Evolutionary conservation across 208 protist genomes (phyloP).

Genomic region (Crithidia thermophila): DNA sequence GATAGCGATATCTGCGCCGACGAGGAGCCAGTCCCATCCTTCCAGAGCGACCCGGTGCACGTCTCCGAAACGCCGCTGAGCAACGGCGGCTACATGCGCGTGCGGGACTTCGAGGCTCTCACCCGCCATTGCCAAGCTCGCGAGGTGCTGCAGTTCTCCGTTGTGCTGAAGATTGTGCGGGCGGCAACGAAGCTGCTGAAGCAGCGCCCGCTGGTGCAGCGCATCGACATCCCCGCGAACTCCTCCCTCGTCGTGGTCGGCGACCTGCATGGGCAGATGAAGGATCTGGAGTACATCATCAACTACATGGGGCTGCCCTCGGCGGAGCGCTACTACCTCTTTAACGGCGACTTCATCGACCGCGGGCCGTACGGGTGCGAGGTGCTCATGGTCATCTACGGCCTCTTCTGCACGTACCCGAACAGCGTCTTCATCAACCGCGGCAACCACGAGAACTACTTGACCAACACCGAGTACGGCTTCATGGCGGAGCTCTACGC

Average conservation of each 20-base stretch:
- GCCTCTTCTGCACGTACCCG: conserved; percentile 81
- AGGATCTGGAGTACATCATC: conserved; percentile 79
- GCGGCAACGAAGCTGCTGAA: conserved; percentile 57
- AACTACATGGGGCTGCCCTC: conserved; percentile 56
- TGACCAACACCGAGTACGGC: conserved; percentile 86
- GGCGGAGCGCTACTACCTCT: conserved; percentile 90
- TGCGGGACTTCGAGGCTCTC: conserved; percentile 43
- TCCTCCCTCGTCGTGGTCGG: conserved; percentile 83
- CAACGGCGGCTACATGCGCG: conserved; percentile 50
- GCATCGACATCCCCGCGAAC: conserved; percentile 49
- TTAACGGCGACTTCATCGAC: conserved; percentile 99
- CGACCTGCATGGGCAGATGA: conserved; percentile 91
- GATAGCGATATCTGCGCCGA: conserved; percentile 15
- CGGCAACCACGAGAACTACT: conserved; percentile 92
- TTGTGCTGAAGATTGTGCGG: conserved; percentile 47
- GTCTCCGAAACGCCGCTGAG: conserved; percentile 8
- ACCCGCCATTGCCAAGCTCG: conserved; percentile 34
- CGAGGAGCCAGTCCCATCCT: conserved; percentile 12
- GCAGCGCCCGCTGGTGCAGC: conserved; percentile 49
- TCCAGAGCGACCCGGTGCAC: conserved; percentile 22
- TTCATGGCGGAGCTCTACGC: conserved; percentile 71
- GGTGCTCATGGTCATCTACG: conserved; percentile 78
- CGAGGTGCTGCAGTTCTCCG: conserved; percentile 41
- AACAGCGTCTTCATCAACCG: conserved; percentile 87
- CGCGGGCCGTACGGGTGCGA: conserved; percentile 98